A percentile compares a stretch with the other conserved stretches of the same genome.
phyloP scores from a whole-genome alignment of 2,329 filamentous ascomycete genomes.

The Parastagonospora nodorum region DNA sequence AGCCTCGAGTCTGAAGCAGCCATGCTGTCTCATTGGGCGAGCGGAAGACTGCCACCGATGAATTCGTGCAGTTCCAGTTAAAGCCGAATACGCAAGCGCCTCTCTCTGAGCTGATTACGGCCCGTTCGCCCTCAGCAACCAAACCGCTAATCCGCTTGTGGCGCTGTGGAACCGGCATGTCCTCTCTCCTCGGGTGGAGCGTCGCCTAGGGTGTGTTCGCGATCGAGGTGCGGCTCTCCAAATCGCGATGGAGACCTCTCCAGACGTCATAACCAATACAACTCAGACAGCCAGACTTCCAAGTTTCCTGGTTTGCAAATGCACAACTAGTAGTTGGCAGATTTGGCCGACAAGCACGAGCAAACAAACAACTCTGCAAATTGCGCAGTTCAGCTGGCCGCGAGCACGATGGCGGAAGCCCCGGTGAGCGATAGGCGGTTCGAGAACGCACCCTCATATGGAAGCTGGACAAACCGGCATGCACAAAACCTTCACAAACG shows the following conservation, averaged over 20 bases:
- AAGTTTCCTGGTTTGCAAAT: slow-evolving; percentile 22
- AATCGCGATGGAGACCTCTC: slow-evolving; percentile 34
- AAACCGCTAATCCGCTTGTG: slow-evolving; percentile 31
- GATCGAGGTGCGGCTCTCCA: slow-evolving; percentile 33
- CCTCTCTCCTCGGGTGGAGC: slow-evolving; percentile 30
- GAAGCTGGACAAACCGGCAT: slow-evolving; percentile 21
- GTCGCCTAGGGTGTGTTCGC: slow-evolving; percentile 26
- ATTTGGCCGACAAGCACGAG: slow-evolving; percentile 4
- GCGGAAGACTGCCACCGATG: slow-evolving; percentile 33
- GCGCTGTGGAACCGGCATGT: slow-evolving; percentile 39
- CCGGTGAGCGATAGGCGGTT: slow-evolving; percentile 39
- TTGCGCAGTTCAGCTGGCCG: slow-evolving; percentile 4
- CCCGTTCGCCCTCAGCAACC: slow-evolving; percentile 35
- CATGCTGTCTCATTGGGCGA: slow-evolving; percentile 30
- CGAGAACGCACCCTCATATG: slow-evolving; percentile 34
- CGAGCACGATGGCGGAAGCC: slow-evolving; percentile 3
- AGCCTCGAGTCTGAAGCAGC: not conserved
- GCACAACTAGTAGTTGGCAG: not conserved
- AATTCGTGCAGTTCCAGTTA: slow-evolving; percentile 29
- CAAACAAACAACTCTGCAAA: slow-evolving; percentile 1
- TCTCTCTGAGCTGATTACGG: slow-evolving; percentile 28
- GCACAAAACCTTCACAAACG: slow-evolving; percentile 44
- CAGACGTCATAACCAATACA: slow-evolving; percentile 41
- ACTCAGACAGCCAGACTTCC: slow-evolving; percentile 26
- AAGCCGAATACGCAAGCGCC: slow-evolving; percentile 34